Evolutionary conservation across 2,329 filamentous ascomycete genomes (phyloP), one percentile per base, ranked within the genome.

Genomic region (Monilinia vaccinii-corymbosi): DNA sequence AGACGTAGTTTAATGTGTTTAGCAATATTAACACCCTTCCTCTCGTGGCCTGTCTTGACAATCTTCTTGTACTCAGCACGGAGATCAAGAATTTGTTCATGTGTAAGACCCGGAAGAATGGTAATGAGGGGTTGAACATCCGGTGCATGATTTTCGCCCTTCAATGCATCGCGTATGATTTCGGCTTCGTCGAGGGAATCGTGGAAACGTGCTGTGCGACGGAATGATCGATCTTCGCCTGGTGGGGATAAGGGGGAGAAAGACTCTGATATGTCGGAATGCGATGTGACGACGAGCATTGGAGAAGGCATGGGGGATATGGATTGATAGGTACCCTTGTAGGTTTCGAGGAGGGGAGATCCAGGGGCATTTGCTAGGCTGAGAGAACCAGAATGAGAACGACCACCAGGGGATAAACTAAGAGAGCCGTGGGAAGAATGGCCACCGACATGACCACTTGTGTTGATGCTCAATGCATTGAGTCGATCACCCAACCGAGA

Each of bases 251-350:
- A 69, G 0, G 83, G 80, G 0, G 81, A 82, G 16, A 84, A 73
- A 1, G 77, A 74, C 42, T 84, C 81, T 31, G 81, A 66, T 61
- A 68, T n/a, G 11, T 84, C 78, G 40, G 80, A 77, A 40, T 67
- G 63, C 34, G 78, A 73, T 51, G 77, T 70, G 1, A 77, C 75
- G 3, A 83, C 73, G 4, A 84, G 70, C 68, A 86, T 28, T 0
- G 92, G 90, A 0, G 91, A 91, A 0, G 92, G 92, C 90, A 97
- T 96, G 0, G 93, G 92, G 0, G 92, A 96, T 68, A 95, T 89
- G 61, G 89, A 90, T 73, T 97, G 93, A 69, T 96, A 97, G 0
- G 92, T 96, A 44, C 93, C 93, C 63, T 87, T 88, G 74, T 97
- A 97, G 0, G 94, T 87, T 74, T 97, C 93, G 2, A 96, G 82